Percentiles rank a stretch among this genome's conserved stretches.
phyloP scores from a whole-genome alignment of 2,329 filamentous ascomycete species.

The Alternaria gaisen region DNA sequence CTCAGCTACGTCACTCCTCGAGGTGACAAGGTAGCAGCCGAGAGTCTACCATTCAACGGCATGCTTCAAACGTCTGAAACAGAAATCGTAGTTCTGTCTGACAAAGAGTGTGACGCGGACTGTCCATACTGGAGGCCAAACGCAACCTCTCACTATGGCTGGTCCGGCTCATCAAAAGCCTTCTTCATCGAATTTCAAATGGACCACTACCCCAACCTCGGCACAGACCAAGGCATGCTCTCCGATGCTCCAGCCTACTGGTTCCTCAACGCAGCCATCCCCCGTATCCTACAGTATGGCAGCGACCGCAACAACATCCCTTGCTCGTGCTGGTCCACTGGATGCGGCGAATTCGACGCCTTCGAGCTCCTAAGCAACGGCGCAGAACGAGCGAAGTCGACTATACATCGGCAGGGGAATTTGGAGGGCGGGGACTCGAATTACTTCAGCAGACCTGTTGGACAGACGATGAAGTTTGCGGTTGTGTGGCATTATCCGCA shows the following conservation, averaged over 20 bases:
- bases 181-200: constrained; percentile 80
- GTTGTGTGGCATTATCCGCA: constrained; percentile 47
- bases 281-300: constrained; percentile 74
- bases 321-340: constrained; percentile 76
- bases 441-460: constrained; percentile 73
- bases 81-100: constrained; percentile 49
- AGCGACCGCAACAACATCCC: constrained; percentile 51
- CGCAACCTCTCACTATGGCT: constrained; percentile 69
- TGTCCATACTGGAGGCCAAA: constrained; percentile 61
- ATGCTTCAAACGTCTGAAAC: constrained; percentile 46
- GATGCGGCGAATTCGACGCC: constrained; percentile 79
- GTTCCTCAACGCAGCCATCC: constrained; percentile 77
- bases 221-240: constrained; percentile 52
- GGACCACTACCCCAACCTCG: constrained; percentile 55
- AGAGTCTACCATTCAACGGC: constrained; percentile 61
- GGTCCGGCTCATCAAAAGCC: constrained; percentile 72
- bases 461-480: constrained; percentile 69
- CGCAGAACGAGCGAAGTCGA: constrained; percentile 73
- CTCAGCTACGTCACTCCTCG: constrained; percentile 63
- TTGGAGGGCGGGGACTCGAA: constrained; percentile 72
- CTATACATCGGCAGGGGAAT: constrained; percentile 67
- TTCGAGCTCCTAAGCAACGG: constrained; percentile 75
- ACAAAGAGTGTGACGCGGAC: constrained; percentile 55
- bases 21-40: constrained; percentile 57
- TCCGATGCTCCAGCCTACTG: constrained; percentile 78